Conservation (phyloP, 805 yeast species). For the Kregervanrija pseudodelftensis region DNA sequence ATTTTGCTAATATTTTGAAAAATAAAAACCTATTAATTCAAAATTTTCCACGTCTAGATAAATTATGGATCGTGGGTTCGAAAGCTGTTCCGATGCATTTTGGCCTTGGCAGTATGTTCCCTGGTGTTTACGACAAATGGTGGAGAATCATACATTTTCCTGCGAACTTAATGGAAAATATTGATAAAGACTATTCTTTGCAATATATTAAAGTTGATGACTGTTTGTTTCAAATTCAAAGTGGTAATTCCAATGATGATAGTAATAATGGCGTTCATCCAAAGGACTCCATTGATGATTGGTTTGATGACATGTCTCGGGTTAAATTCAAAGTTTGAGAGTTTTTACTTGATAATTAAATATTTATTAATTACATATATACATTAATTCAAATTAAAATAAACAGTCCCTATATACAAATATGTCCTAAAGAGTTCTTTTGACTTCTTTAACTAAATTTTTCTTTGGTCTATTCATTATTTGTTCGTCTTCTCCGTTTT, state of each 20-base stretch:
- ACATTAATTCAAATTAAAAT: too few relatives aligned
- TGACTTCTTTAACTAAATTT: conserved; percentile 7
- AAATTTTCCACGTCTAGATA: conserved; percentile 23
- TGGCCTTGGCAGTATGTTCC: conserved; percentile 47
- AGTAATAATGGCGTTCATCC: conserved; percentile 27
- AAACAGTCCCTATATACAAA: neutral
- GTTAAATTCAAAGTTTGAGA: conserved; percentile 7
- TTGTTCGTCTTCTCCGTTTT: conserved; percentile 2
- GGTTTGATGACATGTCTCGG: conserved; percentile 34
- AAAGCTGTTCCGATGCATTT: conserved; percentile 49
- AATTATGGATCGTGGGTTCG: conserved; percentile 40
- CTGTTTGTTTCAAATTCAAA: conserved; percentile 37
- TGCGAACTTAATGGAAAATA: conserved; percentile 24
- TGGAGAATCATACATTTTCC: conserved; percentile 50
- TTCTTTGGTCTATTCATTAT: conserved; percentile 10
- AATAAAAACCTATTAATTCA: conserved; percentile 23
- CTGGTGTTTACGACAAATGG: conserved; percentile 52
- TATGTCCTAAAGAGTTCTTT: conserved; percentile 5
- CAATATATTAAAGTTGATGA: conserved; percentile 41
- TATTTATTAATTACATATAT: neutral
- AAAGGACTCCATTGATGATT: conserved; percentile 37
- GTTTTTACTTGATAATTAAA: neutral
- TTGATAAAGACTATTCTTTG: conserved; percentile 14
- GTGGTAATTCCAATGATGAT: neutral
- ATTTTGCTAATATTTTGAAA: conserved; percentile 26